Evolutionary conservation across 2,329 filamentous ascomycete species (phyloP), one percentile per base, ranked within the genome.

Genomic region (Stagonosporopsis cucurbitacearum): DNA sequence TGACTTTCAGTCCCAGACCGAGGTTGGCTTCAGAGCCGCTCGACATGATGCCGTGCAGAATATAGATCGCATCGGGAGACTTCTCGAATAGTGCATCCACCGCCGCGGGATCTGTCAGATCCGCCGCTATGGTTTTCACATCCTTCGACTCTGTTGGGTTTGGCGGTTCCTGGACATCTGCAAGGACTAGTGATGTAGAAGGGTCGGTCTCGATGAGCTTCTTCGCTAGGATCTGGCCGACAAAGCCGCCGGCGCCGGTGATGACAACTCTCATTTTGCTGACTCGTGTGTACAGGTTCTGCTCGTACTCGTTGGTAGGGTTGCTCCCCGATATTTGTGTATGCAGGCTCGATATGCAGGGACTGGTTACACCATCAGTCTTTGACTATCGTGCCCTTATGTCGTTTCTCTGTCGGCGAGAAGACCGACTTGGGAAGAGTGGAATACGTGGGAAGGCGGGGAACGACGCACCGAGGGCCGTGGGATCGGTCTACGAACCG

Each of bases 41-140:
- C 0, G 85, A 88, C 86, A 88, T 88, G 77, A 88, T 86, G 59
- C 86, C 86, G 72, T 88, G 86, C 70, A 88, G 84, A 64, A 86
- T 78, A 74, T 86, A 88, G 13, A 74, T 64, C 4, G 67, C 71
- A 64, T 73, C 71, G 6, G 71, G 72, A n/a, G 54, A 46, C 42
- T 63, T 62, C 13, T 64, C 62, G 17, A 74, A 66, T 7, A 75
- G 53, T 1, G 57, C 56, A 32, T 68, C 56, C 35, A 64, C 68
- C 15, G 66, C 59, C 32, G 68, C 53, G 2, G 62, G 35, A 12
- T 73, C 65, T 13, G 84, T 77, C 2, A 87, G 78, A 67, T 88
- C 85, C 9, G 82, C 80, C 23, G 79, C 78, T 39, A 86, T 57
- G 33, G 77, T 73, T 20, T 73, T 79, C 0, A 81, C 82, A 69